phyloP scores from a whole-genome alignment of 805 yeast species.

The Clavispora carvajalis region DNA sequence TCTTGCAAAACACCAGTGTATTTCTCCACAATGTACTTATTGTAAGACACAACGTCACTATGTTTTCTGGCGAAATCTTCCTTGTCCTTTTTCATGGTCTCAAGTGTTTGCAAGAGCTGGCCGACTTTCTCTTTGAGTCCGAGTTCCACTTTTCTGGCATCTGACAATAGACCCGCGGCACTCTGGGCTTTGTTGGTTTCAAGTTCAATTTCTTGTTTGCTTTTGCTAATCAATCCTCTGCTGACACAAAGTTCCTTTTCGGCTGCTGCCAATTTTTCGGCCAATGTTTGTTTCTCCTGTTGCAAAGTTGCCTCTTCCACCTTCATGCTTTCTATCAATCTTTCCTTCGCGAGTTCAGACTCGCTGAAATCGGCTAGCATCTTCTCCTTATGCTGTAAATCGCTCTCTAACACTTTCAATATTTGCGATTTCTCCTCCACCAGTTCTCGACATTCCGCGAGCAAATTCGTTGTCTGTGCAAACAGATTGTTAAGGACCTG shows the following conservation, averaged over 20 bases:
- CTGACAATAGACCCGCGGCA: neutral
- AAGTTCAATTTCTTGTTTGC: neutral
- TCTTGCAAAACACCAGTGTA: conserved; percentile 1
- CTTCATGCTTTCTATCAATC: neutral
- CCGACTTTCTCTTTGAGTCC: neutral
- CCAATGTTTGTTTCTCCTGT: neutral
- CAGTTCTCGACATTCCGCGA: neutral
- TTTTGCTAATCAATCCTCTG: neutral
- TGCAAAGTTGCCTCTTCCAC: neutral
- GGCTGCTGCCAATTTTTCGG: neutral
- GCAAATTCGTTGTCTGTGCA: neutral
- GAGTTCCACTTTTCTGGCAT: neutral
- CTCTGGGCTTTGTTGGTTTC: neutral
- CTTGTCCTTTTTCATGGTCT: neutral
- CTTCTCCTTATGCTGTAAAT: neutral
- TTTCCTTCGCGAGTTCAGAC: neutral
- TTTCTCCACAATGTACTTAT: conserved; percentile 2
- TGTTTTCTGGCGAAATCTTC: conserved; percentile 1
- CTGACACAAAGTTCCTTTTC: neutral
- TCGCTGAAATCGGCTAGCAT: neutral
- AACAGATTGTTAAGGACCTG: neutral
- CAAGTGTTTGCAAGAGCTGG: neutral
- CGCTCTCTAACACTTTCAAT: neutral
- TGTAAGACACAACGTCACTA: neutral
- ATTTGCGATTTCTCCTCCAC: neutral